Percentiles rank a stretch among this genome's conserved stretches.
phyloP scores from a whole-genome alignment of 805 yeast genomes.

The Clavispora vitiphila region DNA sequence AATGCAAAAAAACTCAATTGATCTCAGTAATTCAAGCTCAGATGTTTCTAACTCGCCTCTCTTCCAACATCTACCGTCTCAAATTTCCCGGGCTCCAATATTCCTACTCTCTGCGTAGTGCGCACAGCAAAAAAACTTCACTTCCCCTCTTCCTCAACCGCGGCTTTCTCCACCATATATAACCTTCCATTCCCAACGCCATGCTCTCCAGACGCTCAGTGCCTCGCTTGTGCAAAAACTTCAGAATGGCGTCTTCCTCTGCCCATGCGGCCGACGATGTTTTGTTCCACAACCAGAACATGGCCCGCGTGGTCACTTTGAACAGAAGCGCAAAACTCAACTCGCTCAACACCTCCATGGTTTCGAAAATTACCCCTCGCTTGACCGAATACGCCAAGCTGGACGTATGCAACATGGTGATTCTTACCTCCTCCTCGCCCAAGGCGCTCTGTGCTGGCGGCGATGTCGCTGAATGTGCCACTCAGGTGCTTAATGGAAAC shows the following conservation, averaged over 20 bases:
- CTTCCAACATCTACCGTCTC: not conserved
- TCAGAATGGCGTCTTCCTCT: slow-evolving; percentile 18
- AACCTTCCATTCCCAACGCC: slow-evolving; percentile 8
- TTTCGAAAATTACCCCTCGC: slow-evolving; percentile 64
- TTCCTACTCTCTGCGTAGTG: not conserved
- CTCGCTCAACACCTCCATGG: slow-evolving; percentile 77
- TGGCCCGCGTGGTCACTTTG: slow-evolving; percentile 67
- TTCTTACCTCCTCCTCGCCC: slow-evolving; percentile 61
- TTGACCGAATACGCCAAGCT: slow-evolving; percentile 73
- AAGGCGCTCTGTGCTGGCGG: slow-evolving; percentile 95
- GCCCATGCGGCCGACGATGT: slow-evolving; percentile 46
- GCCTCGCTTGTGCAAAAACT: slow-evolving; percentile 4
- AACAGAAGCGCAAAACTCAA: slow-evolving; percentile 82
- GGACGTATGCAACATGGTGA: slow-evolving; percentile 54
- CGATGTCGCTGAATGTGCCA: slow-evolving; percentile 80
- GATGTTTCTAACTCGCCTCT: no score
- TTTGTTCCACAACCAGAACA: slow-evolving; percentile 54
- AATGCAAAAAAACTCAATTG: no score
- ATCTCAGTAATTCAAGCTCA: no score
- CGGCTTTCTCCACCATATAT: slow-evolving; percentile 9
- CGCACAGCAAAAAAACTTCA: slow-evolving; percentile 1
- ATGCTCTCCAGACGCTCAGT: slow-evolving; percentile 11
- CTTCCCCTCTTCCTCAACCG: slow-evolving; percentile 6
- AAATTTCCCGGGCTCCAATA: not conserved
- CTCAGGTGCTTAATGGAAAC: slow-evolving; percentile 45